These are phyloP conservation scores for Choiromyces venosus DNA, from an alignment of 495 filamentous ascomycete genomes.

Conservation along the genomic window DNA sequence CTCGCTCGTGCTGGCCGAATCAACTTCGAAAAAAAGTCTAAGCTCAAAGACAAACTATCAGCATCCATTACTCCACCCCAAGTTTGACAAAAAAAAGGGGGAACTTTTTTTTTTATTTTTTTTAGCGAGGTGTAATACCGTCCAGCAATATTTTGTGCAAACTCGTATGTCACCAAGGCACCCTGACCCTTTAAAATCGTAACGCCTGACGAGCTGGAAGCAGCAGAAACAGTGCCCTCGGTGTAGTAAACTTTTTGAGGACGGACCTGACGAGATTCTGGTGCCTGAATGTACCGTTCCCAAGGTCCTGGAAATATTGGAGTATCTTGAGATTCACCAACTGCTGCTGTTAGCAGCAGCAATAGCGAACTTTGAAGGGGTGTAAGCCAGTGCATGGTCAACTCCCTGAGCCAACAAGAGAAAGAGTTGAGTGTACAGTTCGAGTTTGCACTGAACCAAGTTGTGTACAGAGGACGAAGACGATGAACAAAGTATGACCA, in stretches of 20 bases:
- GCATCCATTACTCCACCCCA: background rate
- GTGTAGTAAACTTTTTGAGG: conserved; percentile 33
- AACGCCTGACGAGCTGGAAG: conserved; percentile 7
- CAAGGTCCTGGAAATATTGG: conserved; percentile 43
- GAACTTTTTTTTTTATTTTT: too few relatives aligned
- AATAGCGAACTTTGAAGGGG: background rate
- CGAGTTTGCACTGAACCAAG: background rate
- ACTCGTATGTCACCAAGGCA: conserved; percentile 44
- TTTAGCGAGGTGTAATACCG: conserved; percentile 29
- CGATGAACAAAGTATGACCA: background rate
- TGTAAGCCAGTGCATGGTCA: background rate
- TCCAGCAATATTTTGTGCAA: conserved; percentile 45
- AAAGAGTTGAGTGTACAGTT: background rate
- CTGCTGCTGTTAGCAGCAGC: background rate
- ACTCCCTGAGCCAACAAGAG: background rate
- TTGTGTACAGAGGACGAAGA: background rate
- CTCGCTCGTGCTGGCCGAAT: conserved; percentile 28
- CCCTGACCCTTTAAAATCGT: conserved; percentile 40
- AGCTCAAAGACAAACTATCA: background rate
- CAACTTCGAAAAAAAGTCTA: conserved; percentile 10
- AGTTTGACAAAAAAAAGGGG: background rate
- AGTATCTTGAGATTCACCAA: background rate
- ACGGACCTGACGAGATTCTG: conserved; percentile 41
- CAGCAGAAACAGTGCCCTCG: conserved; percentile 33
- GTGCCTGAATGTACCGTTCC: conserved; percentile 44